A percentile compares a stretch with the other conserved stretches of the same genome.
phyloP scores from a whole-genome alignment of 768 basidiomycete species.

The Zangia roseola region DNA sequence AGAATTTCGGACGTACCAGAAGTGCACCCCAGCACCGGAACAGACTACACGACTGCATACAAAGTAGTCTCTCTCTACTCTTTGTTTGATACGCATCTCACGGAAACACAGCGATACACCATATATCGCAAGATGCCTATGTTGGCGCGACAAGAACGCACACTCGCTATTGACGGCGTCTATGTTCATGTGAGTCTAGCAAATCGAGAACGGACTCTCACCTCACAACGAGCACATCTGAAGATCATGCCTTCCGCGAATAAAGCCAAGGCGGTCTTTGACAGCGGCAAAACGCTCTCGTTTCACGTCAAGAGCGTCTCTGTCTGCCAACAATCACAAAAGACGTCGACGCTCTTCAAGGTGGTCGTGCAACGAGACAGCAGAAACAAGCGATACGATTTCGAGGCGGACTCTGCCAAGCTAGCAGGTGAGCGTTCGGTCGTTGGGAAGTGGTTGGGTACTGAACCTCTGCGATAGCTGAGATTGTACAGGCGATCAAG shows the following conservation, averaged over 20 bases:
- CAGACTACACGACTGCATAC: constrained; percentile 84
- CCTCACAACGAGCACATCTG: constrained; percentile 11
- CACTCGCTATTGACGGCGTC: constrained; percentile 91
- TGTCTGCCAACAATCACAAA: constrained; percentile 79
- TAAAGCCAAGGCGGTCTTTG: constrained; percentile 78
- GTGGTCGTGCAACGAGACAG: constrained; percentile 75
- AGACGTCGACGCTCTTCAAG: constrained; percentile 83
- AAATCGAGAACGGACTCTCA: not conserved
- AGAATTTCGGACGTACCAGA: constrained; percentile 69
- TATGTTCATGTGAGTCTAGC: constrained; percentile 73
- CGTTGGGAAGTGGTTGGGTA: not conserved
- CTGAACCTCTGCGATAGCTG: constrained; percentile 40
- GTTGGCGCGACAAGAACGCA: constrained; percentile 87
- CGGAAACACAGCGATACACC: constrained; percentile 67
- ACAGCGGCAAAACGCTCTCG: constrained; percentile 86
- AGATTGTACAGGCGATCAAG: constrained; percentile 76
- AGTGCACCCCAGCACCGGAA: constrained; percentile 53
- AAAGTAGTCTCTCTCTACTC: constrained; percentile 50
- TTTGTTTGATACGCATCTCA: not conserved
- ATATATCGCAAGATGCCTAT: constrained; percentile 95
- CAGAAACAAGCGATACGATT: constrained; percentile 90
- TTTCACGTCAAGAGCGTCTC: constrained; percentile 89
- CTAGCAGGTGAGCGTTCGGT: constrained; percentile 57
- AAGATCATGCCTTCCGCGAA: constrained; percentile 89
- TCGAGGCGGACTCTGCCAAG: constrained; percentile 88